phyloP scores from a whole-genome alignment of 164 flowering plant genomes.

The Berberis thunbergii region DNA sequence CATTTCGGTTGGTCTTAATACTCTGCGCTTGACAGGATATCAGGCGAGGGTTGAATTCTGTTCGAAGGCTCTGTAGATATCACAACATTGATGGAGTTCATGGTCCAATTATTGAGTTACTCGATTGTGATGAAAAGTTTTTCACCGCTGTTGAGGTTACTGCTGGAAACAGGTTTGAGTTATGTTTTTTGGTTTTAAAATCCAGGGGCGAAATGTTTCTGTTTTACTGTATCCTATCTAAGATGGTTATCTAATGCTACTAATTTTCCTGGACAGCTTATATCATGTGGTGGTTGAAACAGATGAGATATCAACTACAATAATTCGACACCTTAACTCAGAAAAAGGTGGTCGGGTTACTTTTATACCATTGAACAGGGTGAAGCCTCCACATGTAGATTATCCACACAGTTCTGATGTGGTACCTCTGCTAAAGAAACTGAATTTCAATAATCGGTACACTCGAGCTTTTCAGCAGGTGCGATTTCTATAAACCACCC shows the following conservation, averaged over 20 bases:
- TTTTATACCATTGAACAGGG: constrained; percentile 92
- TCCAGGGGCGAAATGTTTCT: not conserved
- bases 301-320: constrained; percentile 80
- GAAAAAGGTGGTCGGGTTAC: constrained; percentile 92
- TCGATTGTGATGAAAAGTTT: constrained; percentile 85
- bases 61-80: constrained; percentile 54
- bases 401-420: constrained; percentile 87
- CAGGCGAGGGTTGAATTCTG: constrained; percentile 83
- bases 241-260: not conserved
- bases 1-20: not conserved
- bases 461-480: constrained; percentile 85
- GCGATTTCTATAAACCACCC: no score
- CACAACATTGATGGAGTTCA: constrained; percentile 49
- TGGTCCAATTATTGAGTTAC: constrained; percentile 87
- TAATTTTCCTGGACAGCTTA: constrained; percentile 47
- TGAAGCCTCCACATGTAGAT: constrained; percentile 55
- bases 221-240: not conserved
- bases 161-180: constrained; percentile 85
- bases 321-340: constrained; percentile 79
- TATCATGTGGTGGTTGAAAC: constrained; percentile 95
- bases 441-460: constrained; percentile 41
- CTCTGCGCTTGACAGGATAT: constrained; percentile 54
- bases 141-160: constrained; percentile 99
- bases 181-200: not conserved
- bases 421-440: constrained; percentile 65